Evolutionary conservation across 163 green algal species (phyloP).

Genomic region (Volvox carteri): DNA sequence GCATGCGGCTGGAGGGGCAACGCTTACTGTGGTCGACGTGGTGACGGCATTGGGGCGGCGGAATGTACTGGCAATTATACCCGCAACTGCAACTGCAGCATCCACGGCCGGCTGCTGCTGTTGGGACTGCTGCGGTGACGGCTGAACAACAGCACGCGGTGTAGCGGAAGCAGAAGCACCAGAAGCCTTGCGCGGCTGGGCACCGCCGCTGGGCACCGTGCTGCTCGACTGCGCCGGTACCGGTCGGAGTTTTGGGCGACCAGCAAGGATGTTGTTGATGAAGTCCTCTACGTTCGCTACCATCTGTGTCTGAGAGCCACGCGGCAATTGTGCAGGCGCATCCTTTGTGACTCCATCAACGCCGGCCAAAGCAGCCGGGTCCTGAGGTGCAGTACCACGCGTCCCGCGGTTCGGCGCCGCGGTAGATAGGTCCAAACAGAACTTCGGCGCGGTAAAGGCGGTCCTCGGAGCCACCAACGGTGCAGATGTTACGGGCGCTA

Average conservation of each 20-base stretch:
- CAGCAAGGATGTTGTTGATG: constrained; percentile 48
- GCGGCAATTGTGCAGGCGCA: neutral
- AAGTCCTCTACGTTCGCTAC: constrained; percentile 40
- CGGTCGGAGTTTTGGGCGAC: neutral
- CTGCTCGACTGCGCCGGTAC: neutral
- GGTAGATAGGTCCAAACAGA: neutral
- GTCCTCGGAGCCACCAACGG: neutral
- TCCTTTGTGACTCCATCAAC: neutral
- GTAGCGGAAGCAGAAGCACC: neutral
- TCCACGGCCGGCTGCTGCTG: constrained; percentile 12
- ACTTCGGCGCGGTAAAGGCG: constrained; percentile 22
- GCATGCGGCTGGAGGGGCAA: neutral
- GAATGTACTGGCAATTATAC: neutral
- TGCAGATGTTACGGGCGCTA: no score
- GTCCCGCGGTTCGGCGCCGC: neutral
- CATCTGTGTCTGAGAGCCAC: constrained; percentile 10
- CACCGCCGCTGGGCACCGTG: neutral
- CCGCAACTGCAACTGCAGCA: constrained; percentile 8
- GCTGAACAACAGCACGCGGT: neutral
- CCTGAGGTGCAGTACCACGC: neutral
- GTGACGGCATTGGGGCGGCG: neutral
- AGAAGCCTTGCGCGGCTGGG: neutral
- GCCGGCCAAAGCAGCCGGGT: neutral
- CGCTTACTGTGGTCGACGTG: no score
- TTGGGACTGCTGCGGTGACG: neutral